Evolutionary conservation across 164 flowering plant genomes (phyloP), one percentile per base, ranked within the genome.

Genomic region (Protea cynaroides): DNA sequence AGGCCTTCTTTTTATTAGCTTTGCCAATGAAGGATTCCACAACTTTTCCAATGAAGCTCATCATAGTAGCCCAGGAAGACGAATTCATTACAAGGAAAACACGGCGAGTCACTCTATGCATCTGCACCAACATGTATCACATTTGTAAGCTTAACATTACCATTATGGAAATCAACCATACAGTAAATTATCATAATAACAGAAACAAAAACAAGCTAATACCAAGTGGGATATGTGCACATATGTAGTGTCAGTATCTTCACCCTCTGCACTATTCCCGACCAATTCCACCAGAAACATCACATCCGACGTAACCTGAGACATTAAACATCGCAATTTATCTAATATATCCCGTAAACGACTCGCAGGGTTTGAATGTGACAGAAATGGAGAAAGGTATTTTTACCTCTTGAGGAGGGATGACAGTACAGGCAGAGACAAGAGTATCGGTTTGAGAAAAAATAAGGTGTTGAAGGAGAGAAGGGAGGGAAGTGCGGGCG

Each of bases 351-450:
- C 25, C 0, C 38, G 50, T 46, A 44, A 11, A 15, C 2, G 25
- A 44, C 21, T 8, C 24, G 54, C 5, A 44, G 24, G 4, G 7
- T 13, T 14, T 21, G 22, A 40, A 65, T 10, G 61, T 7, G 9
- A 11, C 25, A 25, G 40, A 37, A 19, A n/a, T 11, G 24, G 55
- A 9, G 11, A 46, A 1, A 23, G n/a, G 10, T 15, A 7, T 23
- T 21, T 19, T 34, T 61, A 89, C 97, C 84, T 93, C 98, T 69
- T 76, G 87, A 51, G 86, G 75, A 14, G 96, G 85, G 17, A 93
- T 86, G 43, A 72, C 51, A 29, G 80, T 65, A 7, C 84, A 81
- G 7, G 92, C 96, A n/a, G 83, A 58, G 43, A 84, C 22, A 52
- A 88, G 60, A 38, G 78, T 37, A 43, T 75, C 56, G 22, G 81